A percentile compares a stretch with the other conserved stretches of the same genome.
phyloP scores from a whole-genome alignment of 2,329 filamentous ascomycete species.

The Parasarocladium wereldwijsianum region DNA sequence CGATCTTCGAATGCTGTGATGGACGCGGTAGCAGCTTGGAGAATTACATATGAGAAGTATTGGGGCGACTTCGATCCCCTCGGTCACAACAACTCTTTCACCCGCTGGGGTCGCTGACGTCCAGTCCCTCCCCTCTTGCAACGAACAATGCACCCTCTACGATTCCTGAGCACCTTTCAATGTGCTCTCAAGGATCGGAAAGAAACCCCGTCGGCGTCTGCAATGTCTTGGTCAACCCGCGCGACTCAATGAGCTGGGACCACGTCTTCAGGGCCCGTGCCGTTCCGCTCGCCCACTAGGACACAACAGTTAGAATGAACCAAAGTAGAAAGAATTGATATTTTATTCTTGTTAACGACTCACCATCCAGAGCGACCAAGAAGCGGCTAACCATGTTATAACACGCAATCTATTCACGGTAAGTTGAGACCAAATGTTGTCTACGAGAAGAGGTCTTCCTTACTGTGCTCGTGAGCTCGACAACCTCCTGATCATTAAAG shows the following conservation, averaged over 20 bases:
- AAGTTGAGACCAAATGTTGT: neutral
- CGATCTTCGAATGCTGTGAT: neutral
- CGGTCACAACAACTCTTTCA: too few relatives aligned
- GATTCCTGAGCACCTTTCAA: too few relatives aligned
- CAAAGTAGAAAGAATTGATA: neutral
- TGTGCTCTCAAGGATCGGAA: too few relatives aligned
- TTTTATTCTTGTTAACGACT: slow-evolving; percentile 14
- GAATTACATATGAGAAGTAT: neutral
- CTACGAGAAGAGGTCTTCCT: slow-evolving; percentile 11
- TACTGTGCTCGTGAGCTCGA: slow-evolving; percentile 68
- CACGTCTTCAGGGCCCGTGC: slow-evolving; percentile 29
- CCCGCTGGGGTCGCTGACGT: too few relatives aligned
- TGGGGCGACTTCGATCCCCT: too few relatives aligned
- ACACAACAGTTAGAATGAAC: slow-evolving; percentile 6
- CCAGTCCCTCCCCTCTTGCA: too few relatives aligned
- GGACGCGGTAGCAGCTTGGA: neutral
- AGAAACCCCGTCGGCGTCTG: too few relatives aligned
- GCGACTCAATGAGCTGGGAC: slow-evolving; percentile 19
- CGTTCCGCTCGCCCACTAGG: slow-evolving; percentile 43
- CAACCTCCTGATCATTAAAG: slow-evolving; percentile 58
- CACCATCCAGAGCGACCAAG: slow-evolving; percentile 66
- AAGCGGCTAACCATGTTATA: slow-evolving; percentile 83
- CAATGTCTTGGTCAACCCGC: too few relatives aligned
- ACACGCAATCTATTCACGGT: slow-evolving; percentile 35
- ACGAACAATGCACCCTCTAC: too few relatives aligned